A percentile compares a stretch with the other conserved stretches of the same genome.
These are phyloP conservation scores for Leucocoprinus leucothites DNA, from an alignment of 768 basidiomycete species.

Conservation along the genomic window DNA sequence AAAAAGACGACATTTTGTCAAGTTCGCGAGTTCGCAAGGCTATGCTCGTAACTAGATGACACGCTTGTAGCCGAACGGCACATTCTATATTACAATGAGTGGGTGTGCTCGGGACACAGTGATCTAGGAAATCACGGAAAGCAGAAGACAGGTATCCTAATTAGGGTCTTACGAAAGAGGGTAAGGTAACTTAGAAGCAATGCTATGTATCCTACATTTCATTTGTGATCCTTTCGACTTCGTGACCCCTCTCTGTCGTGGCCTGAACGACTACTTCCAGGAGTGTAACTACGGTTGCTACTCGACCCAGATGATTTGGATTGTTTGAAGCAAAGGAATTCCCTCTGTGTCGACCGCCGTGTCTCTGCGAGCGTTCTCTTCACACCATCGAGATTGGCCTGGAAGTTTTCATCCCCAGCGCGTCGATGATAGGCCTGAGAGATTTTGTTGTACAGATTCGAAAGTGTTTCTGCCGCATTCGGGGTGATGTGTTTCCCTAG, in stretches of 20 bases:
- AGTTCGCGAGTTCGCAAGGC: neutral
- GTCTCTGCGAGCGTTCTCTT: conserved; percentile 89
- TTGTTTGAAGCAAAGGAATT: conserved; percentile 91
- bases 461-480: conserved; percentile 76
- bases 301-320: conserved; percentile 41
- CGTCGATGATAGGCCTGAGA: conserved; percentile 88
- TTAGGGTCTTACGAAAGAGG: neutral
- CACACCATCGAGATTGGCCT: conserved; percentile 84
- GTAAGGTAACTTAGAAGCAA: neutral
- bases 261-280: conserved; percentile 4
- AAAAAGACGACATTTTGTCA: conserved; percentile 1
- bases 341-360: conserved; percentile 86
- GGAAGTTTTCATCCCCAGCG: conserved; percentile 82
- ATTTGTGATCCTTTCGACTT: conserved; percentile 1
- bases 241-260: conserved; percentile 12
- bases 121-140: neutral
- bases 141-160: neutral
- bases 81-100: neutral
- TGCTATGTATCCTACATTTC: neutral
- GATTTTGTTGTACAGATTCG: conserved; percentile 92
- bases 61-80: neutral
- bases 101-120: neutral
- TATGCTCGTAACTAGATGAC: no score
- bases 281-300: conserved; percentile 5
- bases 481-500: conserved; percentile 85